Evolutionary conservation across 192 early-diverging fungal genomes (phyloP).

Genomic region (Lobosporangium transversale): DNA sequence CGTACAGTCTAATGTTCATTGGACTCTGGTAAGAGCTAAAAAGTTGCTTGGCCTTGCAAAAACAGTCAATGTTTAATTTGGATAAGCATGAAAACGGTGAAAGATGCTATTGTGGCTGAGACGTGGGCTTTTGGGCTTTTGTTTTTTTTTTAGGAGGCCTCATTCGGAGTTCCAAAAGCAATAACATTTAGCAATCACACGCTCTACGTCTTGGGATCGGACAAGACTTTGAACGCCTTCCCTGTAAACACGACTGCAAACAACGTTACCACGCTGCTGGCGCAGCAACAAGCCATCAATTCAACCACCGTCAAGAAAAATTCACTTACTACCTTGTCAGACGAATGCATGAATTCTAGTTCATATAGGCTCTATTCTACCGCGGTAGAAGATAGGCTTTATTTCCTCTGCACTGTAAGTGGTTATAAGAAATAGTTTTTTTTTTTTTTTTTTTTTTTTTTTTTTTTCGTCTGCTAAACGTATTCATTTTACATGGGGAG

Average conservation of each 20-base stretch:
- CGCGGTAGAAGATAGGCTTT: background rate
- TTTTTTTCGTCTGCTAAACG: no score
- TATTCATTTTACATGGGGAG: no score
- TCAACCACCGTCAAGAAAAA: background rate
- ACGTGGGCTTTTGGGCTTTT: constrained; percentile 21
- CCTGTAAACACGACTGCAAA: constrained; percentile 1
- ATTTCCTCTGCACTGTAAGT: constrained; percentile 9
- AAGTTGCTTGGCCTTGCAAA: no score
- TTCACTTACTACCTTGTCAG: background rate
- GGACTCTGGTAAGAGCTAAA: constrained; percentile 22
- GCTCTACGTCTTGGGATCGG: background rate
- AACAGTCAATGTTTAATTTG: background rate
- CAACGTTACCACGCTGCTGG: background rate
- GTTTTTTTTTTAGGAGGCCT: background rate
- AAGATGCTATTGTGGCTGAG: background rate
- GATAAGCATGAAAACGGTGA: no score
- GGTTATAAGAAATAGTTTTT: no score
- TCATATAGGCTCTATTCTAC: background rate
- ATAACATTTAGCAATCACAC: constrained; percentile 2
- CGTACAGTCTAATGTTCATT: constrained; percentile 10
- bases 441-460: no score
- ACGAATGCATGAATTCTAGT: constrained; percentile 8
- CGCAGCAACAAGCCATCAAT: background rate
- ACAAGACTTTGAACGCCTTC: constrained; percentile 1
- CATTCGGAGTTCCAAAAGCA: background rate